Conservation (phyloP, 177 flowering plant species). For the Tripterygium wilfordii region DNA sequence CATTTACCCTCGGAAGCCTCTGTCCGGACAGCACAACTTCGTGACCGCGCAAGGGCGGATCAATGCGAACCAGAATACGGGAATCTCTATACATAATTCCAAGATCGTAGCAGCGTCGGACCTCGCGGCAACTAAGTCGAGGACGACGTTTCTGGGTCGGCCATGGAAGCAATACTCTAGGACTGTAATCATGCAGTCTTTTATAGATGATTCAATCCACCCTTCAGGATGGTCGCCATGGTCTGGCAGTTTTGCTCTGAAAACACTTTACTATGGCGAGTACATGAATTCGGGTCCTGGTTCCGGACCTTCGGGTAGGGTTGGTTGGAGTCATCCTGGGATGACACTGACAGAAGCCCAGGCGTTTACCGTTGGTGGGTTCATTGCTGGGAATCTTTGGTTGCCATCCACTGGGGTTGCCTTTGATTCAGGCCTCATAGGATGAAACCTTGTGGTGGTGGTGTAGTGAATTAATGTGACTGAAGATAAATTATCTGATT, state of each 20-base stretch:
- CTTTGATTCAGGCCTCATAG: constrained; percentile 7
- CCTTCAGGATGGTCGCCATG: constrained; percentile 12
- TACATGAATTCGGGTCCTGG: constrained; percentile 44
- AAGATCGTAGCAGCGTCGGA: constrained; percentile 17
- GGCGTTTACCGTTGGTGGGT: constrained; percentile 8
- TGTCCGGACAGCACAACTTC: background rate
- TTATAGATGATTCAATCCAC: constrained; percentile 11
- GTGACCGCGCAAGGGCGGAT: constrained; percentile 4
- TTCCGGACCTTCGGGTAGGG: constrained; percentile 20
- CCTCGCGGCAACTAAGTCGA: constrained; percentile 14
- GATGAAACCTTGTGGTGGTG: background rate
- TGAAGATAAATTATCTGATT: no score
- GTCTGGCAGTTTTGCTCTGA: constrained; percentile 5
- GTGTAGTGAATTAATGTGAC: no score
- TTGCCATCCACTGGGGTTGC: constrained; percentile 15
- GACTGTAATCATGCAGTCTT: constrained; percentile 34
- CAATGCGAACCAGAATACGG: constrained; percentile 39
- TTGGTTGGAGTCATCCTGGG: constrained; percentile 20
- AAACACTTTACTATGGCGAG: constrained; percentile 33
- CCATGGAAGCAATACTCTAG: constrained; percentile 42
- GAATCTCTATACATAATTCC: constrained; percentile 40
- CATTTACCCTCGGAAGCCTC: constrained; percentile 18
- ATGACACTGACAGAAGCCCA: background rate
- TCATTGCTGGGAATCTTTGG: constrained; percentile 11
- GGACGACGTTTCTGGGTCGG: constrained; percentile 31